Base-by-base conservation (phyloP, 1,139 yeast species). In the Casaregolazyma lundiana region DNA sequence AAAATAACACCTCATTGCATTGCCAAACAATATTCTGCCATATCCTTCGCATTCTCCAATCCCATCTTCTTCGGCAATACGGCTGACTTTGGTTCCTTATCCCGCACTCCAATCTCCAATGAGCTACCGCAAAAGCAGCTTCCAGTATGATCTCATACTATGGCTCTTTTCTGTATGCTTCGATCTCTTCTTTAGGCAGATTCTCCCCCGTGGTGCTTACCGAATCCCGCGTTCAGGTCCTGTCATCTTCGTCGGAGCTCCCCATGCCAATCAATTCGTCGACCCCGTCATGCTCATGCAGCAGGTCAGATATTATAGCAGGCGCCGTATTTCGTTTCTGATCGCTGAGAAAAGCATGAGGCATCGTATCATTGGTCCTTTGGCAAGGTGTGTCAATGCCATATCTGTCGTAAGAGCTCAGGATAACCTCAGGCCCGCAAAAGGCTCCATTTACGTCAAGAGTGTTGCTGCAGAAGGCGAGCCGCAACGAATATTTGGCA, bases 261-360 rank as follows among this genome's bases (percentile, higher is more conserved):
- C 97, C 6, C 98, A 90, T 69, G 96, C 96, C 30, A 92, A 90
- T 66, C 98, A 90, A 65, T 92, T 92, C 59, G 94, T 90, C 34
- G 98, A 92, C 62, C 96, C 97, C 0, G 75, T 88, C 48, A 75
- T 89, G 45, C 72, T 92, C 47, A 81, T 87, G 87, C 82, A 84
- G 45, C 94, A 85, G 61, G 89, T 88, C 29, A 79, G 81, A 54
- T 73, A 75, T 46, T 87, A 82, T 53, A 79, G 85, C 4, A 75
- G 80, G 22, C 73, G 96, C 53, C 71, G 97, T 46, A 77, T 90
- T 24, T 84, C 95, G 20, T 90, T 90, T 60, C 71, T 90, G 54
- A 84, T 89, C 48, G 98, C 98, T 4, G 95, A 84, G 44, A 81
- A 80, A 55, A 85, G 96, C 5, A 78, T 84, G 67, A 71, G 77